These are phyloP conservation scores for Trichosporon faecale DNA, from an alignment of 1,284 basidiomycete genomes.

Conservation along the genomic window DNA sequence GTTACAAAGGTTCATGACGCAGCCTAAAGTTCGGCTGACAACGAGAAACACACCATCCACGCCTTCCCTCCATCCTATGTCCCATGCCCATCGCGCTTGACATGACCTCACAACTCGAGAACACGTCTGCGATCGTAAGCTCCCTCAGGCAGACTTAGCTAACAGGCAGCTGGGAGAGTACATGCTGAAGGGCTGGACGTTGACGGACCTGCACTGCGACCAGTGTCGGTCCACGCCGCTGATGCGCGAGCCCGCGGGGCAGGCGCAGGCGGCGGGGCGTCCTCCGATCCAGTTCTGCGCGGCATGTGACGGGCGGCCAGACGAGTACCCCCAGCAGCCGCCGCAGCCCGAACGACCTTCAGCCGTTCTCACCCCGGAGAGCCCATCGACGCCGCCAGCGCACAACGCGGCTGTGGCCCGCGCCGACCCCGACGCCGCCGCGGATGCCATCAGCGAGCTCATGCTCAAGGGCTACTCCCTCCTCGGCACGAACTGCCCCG, in stretches of 20 bases:
- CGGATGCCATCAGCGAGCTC: slow-evolving; percentile 40
- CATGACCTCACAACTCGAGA: slow-evolving; percentile 43
- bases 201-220: slow-evolving; percentile 49
- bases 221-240: slow-evolving; percentile 45
- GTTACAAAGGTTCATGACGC: slow-evolving; percentile 3
- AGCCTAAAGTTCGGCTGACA: not conserved
- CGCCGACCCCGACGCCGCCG: slow-evolving; percentile 34
- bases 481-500: slow-evolving; percentile 41
- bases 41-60: slow-evolving; percentile 1
- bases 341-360: not conserved
- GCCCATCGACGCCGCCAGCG: slow-evolving; percentile 11
- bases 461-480: slow-evolving; percentile 49
- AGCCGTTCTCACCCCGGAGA: not conserved
- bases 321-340: not conserved
- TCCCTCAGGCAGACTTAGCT: not conserved
- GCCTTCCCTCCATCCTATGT: not conserved
- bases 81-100: slow-evolving; percentile 33
- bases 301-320: slow-evolving; percentile 49
- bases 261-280: slow-evolving; percentile 33
- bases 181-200: slow-evolving; percentile 53
- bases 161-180: slow-evolving; percentile 49
- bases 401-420: slow-evolving; percentile 13
- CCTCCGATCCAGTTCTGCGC: slow-evolving; percentile 50
- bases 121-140: slow-evolving; percentile 46
- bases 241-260: slow-evolving; percentile 46